Base-by-base conservation (phyloP, 176 grass and related monocot genomes). In the Oryza coarctata region DNA sequence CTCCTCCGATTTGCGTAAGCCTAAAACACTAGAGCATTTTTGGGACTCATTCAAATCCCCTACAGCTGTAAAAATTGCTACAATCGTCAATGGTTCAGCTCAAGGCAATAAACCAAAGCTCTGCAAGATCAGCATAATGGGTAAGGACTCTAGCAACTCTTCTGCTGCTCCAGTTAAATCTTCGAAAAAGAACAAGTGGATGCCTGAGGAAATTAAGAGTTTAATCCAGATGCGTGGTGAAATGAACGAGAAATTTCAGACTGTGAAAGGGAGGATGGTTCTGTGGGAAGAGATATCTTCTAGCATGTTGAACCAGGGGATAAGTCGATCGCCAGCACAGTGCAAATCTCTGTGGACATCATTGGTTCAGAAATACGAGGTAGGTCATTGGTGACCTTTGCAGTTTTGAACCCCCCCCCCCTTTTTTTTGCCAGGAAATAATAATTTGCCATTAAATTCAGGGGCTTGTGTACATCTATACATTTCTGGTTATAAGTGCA, bases 301-400 rank as follows among this genome's bases (percentile, higher is more conserved):
- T 58, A 87, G 49, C 77, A 70, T 99, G 89, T 85, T 85, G 85
- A 88, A 68, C 69, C 43, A 93, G 66, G 96, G 93, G 82, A 87
- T 93, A 79, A 87, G 70, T 81, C 90, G 91, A 39, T 85, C 75
- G 10, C 85, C 96, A 1, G 90, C 88, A 39, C 96, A 99, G 35
- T 99, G 96, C 91, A 99, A 95, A 78, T 99, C 96, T 63, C 57
- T 99, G 13, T 99, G 96, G 96, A 82, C 96, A 84, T 93, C 92
- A 17, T 87, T 99, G 61, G 85, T 95, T 88, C 96, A 95, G 80
- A 99, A 93, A 92, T 99, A 99, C 60, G 93, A 94, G 96, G 96
- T 99, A 80, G 28, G 41, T 69, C 61, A 35, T 60, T n/a, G 55
- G 22, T 1, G 78, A 74, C 41, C 66, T 18, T 14, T 31, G 1